Evolutionary conservation across 2,329 filamentous ascomycete species (phyloP).

Genomic region (Phaeosphaeriaceae sp.): DNA sequence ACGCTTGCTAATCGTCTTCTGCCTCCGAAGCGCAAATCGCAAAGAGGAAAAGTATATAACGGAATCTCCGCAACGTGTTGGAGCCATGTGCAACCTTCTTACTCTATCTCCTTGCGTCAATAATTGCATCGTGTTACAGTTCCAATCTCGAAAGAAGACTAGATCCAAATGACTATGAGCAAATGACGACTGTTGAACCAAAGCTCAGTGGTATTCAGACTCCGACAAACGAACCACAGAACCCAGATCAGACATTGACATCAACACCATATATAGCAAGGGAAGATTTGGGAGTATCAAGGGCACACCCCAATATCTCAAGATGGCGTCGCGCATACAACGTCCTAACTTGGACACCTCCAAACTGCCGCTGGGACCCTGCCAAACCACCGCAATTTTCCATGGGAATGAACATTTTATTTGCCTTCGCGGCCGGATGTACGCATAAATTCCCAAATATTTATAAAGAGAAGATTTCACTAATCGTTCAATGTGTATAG

Average conservation of each 20-base stretch:
- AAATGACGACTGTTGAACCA: too few relatives aligned
- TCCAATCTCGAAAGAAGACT: too few relatives aligned
- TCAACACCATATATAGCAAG: background rate
- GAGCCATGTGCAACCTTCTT: background rate
- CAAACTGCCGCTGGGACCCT: constrained; percentile 71
- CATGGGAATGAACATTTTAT: constrained; percentile 71
- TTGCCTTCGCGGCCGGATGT: constrained; percentile 70
- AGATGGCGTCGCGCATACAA: constrained; percentile 30
- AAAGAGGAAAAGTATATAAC: constrained; percentile 6
- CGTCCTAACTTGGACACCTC: constrained; percentile 65
- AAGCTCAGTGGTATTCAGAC: too few relatives aligned
- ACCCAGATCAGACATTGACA: too few relatives aligned
- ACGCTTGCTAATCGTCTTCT: background rate
- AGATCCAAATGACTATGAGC: too few relatives aligned
- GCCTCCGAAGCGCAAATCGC: background rate
- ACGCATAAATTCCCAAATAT: constrained; percentile 36
- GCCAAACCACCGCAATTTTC: constrained; percentile 71
- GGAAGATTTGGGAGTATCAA: background rate
- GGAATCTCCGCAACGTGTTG: background rate
- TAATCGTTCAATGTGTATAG: background rate
- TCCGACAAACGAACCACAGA: too few relatives aligned
- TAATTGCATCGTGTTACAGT: background rate
- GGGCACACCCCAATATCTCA: constrained; percentile 11
- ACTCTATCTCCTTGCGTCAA: background rate
- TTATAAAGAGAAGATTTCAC: background rate